These are phyloP conservation scores for Ophiosphaerella korrae DNA, from an alignment of 2,329 filamentous ascomycete species.

Conservation along the genomic window DNA sequence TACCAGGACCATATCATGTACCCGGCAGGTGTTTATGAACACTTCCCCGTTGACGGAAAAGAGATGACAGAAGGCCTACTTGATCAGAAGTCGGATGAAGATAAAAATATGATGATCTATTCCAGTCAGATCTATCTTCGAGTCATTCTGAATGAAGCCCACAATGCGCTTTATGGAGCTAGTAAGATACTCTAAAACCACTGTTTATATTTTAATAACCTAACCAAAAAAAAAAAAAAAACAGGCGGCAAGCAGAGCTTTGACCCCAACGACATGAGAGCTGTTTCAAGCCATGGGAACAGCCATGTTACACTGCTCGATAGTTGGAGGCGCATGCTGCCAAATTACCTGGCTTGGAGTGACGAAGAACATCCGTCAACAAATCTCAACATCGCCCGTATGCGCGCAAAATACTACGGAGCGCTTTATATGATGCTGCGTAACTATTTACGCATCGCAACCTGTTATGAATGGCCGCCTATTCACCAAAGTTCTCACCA, in stretches of 20 bases:
- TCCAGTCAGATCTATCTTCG: constrained; percentile 66
- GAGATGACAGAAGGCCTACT: not conserved
- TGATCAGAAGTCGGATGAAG: constrained; percentile 33
- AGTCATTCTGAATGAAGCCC: constrained; percentile 61
- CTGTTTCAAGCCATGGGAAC: constrained; percentile 33
- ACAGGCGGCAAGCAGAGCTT: constrained; percentile 42
- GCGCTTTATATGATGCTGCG: constrained; percentile 88
- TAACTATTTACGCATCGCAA: constrained; percentile 69
- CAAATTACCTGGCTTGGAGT: constrained; percentile 62
- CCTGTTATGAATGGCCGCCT: constrained; percentile 50
- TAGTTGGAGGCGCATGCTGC: constrained; percentile 60
- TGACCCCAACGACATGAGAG: constrained; percentile 35
- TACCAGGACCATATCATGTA: constrained; percentile 68
- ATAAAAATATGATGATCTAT: constrained; percentile 61
- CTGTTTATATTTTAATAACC: constrained; percentile 30
- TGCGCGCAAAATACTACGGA: constrained; percentile 94
- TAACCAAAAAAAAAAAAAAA: too few relatives aligned
- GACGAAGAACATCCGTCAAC: constrained; percentile 72
- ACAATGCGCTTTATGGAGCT: constrained; percentile 59
- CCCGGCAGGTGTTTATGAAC: constrained; percentile 63
- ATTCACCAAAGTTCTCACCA: constrained; percentile 30
- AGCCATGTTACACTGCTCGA: constrained; percentile 53
- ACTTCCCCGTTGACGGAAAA: constrained; percentile 23
- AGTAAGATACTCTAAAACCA: constrained; percentile 27
- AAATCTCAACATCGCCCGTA: constrained; percentile 80